Conservation (phyloP, 805 yeast genomes). For the Saccharomycopsis selenospora region DNA sequence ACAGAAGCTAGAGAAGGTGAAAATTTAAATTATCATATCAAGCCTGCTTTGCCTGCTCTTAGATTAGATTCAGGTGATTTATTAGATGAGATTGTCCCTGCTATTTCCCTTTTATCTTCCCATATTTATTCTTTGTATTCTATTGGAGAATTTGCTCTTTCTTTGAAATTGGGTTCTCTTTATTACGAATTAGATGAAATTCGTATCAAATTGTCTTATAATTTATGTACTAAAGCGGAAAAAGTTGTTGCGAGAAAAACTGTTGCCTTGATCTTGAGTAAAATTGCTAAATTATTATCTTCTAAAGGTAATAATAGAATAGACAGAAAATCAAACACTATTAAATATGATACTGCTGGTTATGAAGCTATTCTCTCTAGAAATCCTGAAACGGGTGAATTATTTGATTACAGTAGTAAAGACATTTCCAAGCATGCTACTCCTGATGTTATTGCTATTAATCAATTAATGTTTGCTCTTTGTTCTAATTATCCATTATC, state of each 20-base stretch:
- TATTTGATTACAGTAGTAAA: constrained; percentile 34
- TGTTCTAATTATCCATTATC: constrained; percentile 61
- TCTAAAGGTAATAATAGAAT: constrained; percentile 31
- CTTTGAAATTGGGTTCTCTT: constrained; percentile 44
- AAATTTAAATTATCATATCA: constrained; percentile 27
- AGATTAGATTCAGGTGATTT: constrained; percentile 38
- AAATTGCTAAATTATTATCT: constrained; percentile 53
- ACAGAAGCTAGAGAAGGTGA: constrained; percentile 28
- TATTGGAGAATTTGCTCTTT: constrained; percentile 59
- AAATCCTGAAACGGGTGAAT: constrained; percentile 50
- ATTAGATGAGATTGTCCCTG: constrained; percentile 49
- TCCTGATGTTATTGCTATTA: constrained; percentile 56
- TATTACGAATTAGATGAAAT: constrained; percentile 53
- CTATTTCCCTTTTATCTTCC: constrained; percentile 49
- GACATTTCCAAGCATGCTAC: constrained; percentile 29
- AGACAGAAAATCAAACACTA: constrained; percentile 26
- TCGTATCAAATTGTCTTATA: constrained; percentile 44
- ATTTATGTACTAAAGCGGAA: constrained; percentile 51
- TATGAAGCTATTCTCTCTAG: constrained; percentile 63
- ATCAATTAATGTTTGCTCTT: constrained; percentile 64
- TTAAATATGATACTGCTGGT: constrained; percentile 48
- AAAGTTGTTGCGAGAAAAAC: constrained; percentile 39
- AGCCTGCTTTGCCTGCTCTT: constrained; percentile 52
- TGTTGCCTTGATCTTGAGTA: constrained; percentile 46
- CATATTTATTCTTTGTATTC: constrained; percentile 68